phyloP scores from a whole-genome alignment of 2,329 filamentous ascomycete species.

The Fusarium bulbicola region DNA sequence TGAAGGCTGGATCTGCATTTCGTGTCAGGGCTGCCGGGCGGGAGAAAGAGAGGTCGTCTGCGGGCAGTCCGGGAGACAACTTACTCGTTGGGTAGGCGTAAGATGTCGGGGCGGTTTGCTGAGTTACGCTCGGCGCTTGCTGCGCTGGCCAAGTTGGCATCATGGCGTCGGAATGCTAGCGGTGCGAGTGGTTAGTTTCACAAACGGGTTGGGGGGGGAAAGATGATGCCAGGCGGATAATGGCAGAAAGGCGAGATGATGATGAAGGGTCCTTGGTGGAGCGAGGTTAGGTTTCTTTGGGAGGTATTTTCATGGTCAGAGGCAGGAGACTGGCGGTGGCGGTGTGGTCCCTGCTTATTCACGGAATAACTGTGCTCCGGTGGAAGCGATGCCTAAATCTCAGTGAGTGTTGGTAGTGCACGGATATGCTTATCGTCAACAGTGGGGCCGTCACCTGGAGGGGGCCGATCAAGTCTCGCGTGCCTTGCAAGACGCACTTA shows the following conservation, averaged over 20 bases:
- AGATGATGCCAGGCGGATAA: conserved; percentile 17
- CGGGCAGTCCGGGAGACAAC: conserved; percentile 29
- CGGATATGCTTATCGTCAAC: conserved; percentile 7
- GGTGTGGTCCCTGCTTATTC: conserved; percentile 42
- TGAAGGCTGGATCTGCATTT: conserved; percentile 64
- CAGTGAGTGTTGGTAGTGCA: background rate
- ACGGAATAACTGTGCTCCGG: conserved; percentile 27
- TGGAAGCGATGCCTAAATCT: background rate
- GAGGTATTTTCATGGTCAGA: conserved; percentile 40
- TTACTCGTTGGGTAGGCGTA: conserved; percentile 53
- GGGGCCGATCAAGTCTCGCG: conserved; percentile 18
- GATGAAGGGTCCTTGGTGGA: conserved; percentile 8
- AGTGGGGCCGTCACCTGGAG: conserved; percentile 32
- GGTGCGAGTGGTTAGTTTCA: conserved; percentile 40
- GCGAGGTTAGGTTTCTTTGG: conserved; percentile 3
- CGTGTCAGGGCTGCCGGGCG: conserved; percentile 35
- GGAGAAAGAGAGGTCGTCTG: background rate
- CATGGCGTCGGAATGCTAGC: conserved; percentile 42
- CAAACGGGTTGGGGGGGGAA: conserved; percentile 6
- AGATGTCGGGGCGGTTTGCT: conserved; percentile 46
- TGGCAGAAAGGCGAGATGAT: conserved; percentile 18
- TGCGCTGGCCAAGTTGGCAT: conserved; percentile 52
- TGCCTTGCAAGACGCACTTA: conserved; percentile 19
- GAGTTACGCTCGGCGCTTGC: conserved; percentile 53
- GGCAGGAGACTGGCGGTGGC: conserved; percentile 28